Conservation (phyloP, 129 eudicot species). For the Mikania micrantha region DNA sequence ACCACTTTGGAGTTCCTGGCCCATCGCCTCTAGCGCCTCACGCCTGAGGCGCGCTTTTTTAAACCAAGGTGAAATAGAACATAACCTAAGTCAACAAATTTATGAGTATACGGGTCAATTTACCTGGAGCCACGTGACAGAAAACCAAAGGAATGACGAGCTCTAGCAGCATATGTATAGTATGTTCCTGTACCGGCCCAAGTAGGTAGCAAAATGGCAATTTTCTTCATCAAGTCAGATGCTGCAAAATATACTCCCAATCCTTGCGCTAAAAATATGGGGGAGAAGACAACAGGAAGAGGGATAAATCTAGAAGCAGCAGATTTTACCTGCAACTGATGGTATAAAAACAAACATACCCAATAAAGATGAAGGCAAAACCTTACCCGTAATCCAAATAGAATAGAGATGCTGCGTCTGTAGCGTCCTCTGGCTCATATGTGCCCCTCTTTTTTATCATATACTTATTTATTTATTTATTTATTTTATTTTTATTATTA, state of each 20-base stretch:
- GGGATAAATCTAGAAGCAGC: constrained; percentile 54
- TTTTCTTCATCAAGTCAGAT: constrained; percentile 57
- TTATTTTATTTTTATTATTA: no score
- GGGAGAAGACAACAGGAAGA: constrained; percentile 61
- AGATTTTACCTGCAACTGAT: constrained; percentile 63
- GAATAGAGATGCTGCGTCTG: no score
- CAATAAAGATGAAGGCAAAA: no score
- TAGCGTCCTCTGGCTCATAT: no score
- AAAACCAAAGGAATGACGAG: constrained; percentile 57
- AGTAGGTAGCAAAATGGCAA: constrained; percentile 41
- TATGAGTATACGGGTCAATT: constrained; percentile 1
- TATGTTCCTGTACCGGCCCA: constrained; percentile 49
- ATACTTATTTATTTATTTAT: no score
- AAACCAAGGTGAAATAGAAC: neutral
- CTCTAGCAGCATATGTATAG: constrained; percentile 50
- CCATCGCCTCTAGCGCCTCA: no score
- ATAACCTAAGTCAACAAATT: neutral
- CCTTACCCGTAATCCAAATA: no score
- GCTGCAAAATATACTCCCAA: constrained; percentile 52
- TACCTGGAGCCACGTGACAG: constrained; percentile 75
- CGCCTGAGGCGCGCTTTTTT: no score
- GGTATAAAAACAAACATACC: no score
- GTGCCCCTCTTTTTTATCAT: no score
- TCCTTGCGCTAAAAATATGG: constrained; percentile 68
- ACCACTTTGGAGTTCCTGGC: no score